A percentile compares a stretch with the other conserved stretches of the same genome.
Conservation (phyloP, 179 eudicot species). For the Camellia oleifera region DNA sequence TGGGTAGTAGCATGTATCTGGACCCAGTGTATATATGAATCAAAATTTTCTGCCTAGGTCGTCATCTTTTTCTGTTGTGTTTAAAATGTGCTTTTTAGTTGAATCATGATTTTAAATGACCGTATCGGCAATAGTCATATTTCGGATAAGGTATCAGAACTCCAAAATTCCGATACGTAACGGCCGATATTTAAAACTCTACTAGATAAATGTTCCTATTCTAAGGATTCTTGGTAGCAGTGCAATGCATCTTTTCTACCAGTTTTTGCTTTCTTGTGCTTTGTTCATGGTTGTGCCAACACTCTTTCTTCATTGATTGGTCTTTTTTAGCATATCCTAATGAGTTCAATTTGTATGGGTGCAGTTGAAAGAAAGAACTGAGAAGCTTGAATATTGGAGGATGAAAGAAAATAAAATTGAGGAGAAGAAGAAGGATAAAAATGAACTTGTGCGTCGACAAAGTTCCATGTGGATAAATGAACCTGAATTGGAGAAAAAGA, state of each 20-base stretch:
- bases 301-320: not conserved
- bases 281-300: slow-evolving; percentile 1
- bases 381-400: slow-evolving; percentile 85
- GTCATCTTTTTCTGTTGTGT: too few relatives aligned
- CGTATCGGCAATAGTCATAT: too few relatives aligned
- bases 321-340: not conserved
- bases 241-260: too few relatives aligned
- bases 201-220: too few relatives aligned
- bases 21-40: not conserved
- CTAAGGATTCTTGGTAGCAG: too few relatives aligned
- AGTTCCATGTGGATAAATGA: slow-evolving; percentile 83
- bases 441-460: slow-evolving; percentile 50
- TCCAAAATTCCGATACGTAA: too few relatives aligned
- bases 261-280: not conserved
- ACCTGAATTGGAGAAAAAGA: slow-evolving; percentile 31
- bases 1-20: not conserved
- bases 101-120: not conserved
- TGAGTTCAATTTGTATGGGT: not conserved
- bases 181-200: too few relatives aligned
- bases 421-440: slow-evolving; percentile 51
- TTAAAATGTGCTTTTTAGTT: not conserved
- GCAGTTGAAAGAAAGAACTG: slow-evolving; percentile 76
- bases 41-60: too few relatives aligned
- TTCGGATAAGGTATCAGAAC: too few relatives aligned
- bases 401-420: slow-evolving; percentile 36